Evolutionary conservation across 2,329 filamentous ascomycete genomes (phyloP).

Genomic region (Pseudopyricularia javanii): DNA sequence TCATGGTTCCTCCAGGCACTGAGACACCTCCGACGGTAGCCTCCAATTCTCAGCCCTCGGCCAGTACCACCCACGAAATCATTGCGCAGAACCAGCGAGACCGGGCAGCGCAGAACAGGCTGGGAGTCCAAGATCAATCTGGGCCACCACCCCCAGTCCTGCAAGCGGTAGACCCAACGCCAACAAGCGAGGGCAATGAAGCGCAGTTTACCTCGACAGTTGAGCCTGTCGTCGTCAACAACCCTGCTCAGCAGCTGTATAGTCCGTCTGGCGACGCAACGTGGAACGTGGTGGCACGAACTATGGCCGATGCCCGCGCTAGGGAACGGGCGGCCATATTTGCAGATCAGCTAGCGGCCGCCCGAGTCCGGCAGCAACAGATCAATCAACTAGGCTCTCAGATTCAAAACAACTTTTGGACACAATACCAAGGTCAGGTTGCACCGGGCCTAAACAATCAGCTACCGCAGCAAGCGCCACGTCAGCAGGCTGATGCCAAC

Average conservation of each 20-base stretch:
- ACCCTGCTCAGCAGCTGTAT: not conserved
- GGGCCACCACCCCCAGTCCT: not conserved
- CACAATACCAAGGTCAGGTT: no score
- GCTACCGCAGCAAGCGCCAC: conserved; percentile 6
- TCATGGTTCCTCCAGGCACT: conserved; percentile 20
- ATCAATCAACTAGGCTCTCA: no score
- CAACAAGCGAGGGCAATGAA: not conserved
- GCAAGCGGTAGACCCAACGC: not conserved
- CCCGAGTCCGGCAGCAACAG: not conserved
- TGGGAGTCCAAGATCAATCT: conserved; percentile 23
- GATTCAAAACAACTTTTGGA: no score
- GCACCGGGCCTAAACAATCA: not conserved
- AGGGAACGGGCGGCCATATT: not conserved
- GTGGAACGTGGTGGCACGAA: not conserved
- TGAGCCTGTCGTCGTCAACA: not conserved
- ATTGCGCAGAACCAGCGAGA: conserved; percentile 30
- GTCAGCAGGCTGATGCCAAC: not conserved
- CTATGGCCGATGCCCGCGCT: not conserved
- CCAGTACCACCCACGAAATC: conserved; percentile 24
- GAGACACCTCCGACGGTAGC: conserved; percentile 33
- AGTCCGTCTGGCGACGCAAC: not conserved
- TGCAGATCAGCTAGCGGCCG: not conserved
- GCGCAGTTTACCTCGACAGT: not conserved
- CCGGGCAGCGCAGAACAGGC: conserved; percentile 25
- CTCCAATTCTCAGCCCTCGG: not conserved